A percentile compares a stretch with the other conserved stretches of the same genome.
These are phyloP conservation scores for Pichia sp. DNA, from an alignment of 1,139 yeast genomes.

Conservation along the genomic window DNA sequence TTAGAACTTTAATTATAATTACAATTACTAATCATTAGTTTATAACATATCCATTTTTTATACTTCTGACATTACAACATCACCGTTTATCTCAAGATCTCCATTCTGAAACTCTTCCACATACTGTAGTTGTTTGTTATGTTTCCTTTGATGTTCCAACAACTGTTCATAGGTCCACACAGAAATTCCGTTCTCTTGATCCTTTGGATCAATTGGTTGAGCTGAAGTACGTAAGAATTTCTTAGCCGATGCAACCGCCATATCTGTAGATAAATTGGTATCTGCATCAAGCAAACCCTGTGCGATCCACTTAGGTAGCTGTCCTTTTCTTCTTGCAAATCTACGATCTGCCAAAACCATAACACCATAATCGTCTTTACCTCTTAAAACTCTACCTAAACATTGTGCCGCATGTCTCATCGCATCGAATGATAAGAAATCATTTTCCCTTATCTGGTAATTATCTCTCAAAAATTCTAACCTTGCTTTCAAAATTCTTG, in stretches of 20 bases:
- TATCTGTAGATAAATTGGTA: slow-evolving; percentile 86
- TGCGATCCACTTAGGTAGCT: slow-evolving; percentile 94
- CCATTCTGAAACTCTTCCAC: slow-evolving; percentile 7
- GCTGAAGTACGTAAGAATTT: slow-evolving; percentile 90
- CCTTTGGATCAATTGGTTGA: slow-evolving; percentile 86
- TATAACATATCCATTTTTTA: background rate
- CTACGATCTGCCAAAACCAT: slow-evolving; percentile 97
- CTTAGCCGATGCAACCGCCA: slow-evolving; percentile 94
- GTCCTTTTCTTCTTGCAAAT: slow-evolving; percentile 77
- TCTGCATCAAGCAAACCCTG: slow-evolving; percentile 92
- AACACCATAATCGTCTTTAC: slow-evolving; percentile 97
- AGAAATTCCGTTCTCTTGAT: slow-evolving; percentile 81
- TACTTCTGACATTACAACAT: slow-evolving; percentile 3
- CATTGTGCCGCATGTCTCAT: slow-evolving; percentile 99
- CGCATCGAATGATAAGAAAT: slow-evolving; percentile 94
- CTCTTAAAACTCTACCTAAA: slow-evolving; percentile 91
- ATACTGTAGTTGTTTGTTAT: slow-evolving; percentile 19
- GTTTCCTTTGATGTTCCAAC: slow-evolving; percentile 52
- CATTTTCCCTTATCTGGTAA: slow-evolving; percentile 87
- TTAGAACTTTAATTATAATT: too few relatives aligned
- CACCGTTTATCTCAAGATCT: slow-evolving; percentile 7
- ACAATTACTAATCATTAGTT: too few relatives aligned
- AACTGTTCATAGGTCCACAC: slow-evolving; percentile 85
- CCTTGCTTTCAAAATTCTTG: slow-evolving; percentile 90
- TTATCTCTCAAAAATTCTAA: slow-evolving; percentile 90